Evolutionary conservation across 2,329 filamentous ascomycete genomes (phyloP).

Genomic region (Colletotrichum magnum): DNA sequence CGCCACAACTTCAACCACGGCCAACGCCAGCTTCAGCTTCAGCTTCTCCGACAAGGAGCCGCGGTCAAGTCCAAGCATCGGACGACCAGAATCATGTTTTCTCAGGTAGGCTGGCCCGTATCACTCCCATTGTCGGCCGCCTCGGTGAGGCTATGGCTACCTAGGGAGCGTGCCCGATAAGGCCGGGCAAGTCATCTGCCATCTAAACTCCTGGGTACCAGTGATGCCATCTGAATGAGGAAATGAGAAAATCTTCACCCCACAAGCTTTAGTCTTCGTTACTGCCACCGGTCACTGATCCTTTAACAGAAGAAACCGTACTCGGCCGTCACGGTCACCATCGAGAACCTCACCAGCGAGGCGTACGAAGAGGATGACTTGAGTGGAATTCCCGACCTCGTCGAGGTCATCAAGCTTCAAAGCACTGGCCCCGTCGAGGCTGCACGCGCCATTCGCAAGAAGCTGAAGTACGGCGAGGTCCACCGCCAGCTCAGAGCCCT

Average conservation of each 20-base stretch:
- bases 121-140: slow-evolving; percentile 2
- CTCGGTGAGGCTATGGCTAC: neutral
- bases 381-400: slow-evolving; percentile 91
- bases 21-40: neutral
- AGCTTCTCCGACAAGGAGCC: neutral
- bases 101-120: slow-evolving; percentile 22
- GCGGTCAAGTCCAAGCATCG: neutral
- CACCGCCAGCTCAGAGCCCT: slow-evolving; percentile 93
- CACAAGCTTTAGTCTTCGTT: too few species aligned
- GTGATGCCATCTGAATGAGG: too few species aligned
- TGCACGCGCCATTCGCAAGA: slow-evolving; percentile 93
- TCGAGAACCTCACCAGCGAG: slow-evolving; percentile 92
- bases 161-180: slow-evolving; percentile 2
- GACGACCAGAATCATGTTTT: slow-evolving; percentile 19
- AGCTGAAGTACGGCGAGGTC: slow-evolving; percentile 97
- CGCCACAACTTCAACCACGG: neutral
- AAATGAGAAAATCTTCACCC: too few species aligned
- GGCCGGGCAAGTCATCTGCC: slow-evolving; percentile 2
- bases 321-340: slow-evolving; percentile 91
- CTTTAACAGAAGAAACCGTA: slow-evolving; percentile 76
- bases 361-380: slow-evolving; percentile 92
- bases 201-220: neutral
- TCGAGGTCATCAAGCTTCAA: slow-evolving; percentile 94
- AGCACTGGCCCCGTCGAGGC: slow-evolving; percentile 88
- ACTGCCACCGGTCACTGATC: slow-evolving; percentile 8